phyloP scores from a whole-genome alignment of 805 yeast species.

The Cyberlindnera japonica region DNA sequence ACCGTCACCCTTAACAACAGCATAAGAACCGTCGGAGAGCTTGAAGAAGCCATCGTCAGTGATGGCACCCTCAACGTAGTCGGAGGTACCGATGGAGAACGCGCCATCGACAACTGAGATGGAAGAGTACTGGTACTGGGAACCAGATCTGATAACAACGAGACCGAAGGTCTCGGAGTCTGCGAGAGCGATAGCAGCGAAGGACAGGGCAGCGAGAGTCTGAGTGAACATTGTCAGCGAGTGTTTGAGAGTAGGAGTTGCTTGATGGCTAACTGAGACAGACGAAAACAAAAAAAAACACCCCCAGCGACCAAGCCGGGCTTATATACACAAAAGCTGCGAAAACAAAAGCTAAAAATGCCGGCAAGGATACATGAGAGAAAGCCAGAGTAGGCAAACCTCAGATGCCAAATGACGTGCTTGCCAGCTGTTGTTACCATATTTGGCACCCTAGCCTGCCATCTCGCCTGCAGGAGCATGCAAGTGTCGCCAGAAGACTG shows the following conservation, averaged over 20 bases:
- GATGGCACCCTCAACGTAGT: slow-evolving; percentile 19
- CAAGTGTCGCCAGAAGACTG: too few relatives aligned
- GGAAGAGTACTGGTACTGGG: slow-evolving; percentile 31
- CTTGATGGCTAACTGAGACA: background rate
- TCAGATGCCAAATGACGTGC: too few relatives aligned
- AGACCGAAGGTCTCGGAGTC: slow-evolving; percentile 36
- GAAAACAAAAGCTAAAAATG: background rate
- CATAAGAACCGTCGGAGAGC: slow-evolving; percentile 29
- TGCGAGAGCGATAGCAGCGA: slow-evolving; percentile 31
- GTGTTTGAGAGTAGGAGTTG: slow-evolving; percentile 1
- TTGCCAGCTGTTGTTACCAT: too few relatives aligned
- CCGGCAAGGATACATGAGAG: background rate
- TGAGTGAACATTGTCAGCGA: slow-evolving; percentile 26
- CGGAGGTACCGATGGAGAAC: slow-evolving; percentile 17
- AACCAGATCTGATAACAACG: slow-evolving; percentile 35
- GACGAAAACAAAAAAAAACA: too few relatives aligned
- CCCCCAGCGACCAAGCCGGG: too few relatives aligned
- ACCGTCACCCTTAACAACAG: slow-evolving; percentile 26
- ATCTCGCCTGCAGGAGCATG: too few relatives aligned
- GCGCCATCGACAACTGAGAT: slow-evolving; percentile 21
- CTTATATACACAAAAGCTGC: too few relatives aligned
- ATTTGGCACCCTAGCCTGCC: too few relatives aligned
- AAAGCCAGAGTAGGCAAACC: background rate
- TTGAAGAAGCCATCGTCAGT: slow-evolving; percentile 33
- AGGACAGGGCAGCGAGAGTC: slow-evolving; percentile 28